Conservation (phyloP, 208 protist species). For the Leishmania mexicana region DNA sequence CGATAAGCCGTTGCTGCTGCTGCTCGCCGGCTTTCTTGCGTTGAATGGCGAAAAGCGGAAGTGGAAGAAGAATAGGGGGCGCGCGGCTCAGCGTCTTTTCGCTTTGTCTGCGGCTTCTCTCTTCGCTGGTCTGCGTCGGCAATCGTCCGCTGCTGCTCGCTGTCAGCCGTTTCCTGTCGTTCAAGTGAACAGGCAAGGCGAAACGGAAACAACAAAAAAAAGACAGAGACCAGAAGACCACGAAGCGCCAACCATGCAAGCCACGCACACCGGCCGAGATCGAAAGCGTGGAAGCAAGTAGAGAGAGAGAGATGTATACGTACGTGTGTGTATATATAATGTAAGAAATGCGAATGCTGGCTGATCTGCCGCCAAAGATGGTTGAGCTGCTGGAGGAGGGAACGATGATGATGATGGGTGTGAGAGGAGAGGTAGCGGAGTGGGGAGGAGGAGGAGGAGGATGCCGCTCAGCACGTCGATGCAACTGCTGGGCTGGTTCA, state of each 20-base stretch:
- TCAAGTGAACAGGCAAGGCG: too few relatives aligned
- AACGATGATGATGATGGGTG: background rate
- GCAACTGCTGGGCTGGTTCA: conserved; percentile 80
- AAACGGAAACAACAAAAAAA: too few relatives aligned
- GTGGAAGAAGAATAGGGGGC: background rate
- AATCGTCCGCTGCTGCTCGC: too few relatives aligned
- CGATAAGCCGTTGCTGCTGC: background rate
- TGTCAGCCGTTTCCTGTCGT: too few relatives aligned
- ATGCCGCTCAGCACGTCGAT: conserved; percentile 77
- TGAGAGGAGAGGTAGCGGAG: too few relatives aligned
- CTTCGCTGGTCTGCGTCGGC: background rate
- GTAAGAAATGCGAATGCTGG: background rate
- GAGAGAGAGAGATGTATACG: too few relatives aligned
- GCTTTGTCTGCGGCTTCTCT: background rate
- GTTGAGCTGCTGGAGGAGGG: background rate
- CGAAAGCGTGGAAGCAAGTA: too few relatives aligned
- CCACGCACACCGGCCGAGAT: too few relatives aligned
- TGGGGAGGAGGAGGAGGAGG: background rate
- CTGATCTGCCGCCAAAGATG: background rate
- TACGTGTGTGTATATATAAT: too few relatives aligned
- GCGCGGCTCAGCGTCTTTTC: background rate
- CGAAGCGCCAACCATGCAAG: too few relatives aligned
- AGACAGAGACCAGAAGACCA: too few relatives aligned
- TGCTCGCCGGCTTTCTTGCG: too few relatives aligned
- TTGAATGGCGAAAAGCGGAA: background rate